phyloP scores from a whole-genome alignment of 257 asterid genomes.

The Leonotis leonurus region DNA sequence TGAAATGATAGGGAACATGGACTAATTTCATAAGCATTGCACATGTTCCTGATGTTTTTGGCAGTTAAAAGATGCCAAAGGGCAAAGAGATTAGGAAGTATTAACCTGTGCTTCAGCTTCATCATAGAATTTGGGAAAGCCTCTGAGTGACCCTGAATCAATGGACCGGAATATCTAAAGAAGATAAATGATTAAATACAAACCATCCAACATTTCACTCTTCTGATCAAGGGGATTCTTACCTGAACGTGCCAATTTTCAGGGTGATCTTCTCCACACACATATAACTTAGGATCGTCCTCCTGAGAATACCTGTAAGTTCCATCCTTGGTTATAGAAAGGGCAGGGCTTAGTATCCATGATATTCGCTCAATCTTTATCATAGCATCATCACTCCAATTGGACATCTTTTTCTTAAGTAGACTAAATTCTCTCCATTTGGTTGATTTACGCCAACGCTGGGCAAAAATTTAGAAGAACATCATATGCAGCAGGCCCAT shows the following conservation, averaged over 20 bases:
- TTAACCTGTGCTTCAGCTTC: slow-evolving; percentile 56
- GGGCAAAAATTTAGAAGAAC: slow-evolving; percentile 93
- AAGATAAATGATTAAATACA: slow-evolving; percentile 12
- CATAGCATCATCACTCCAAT: slow-evolving; percentile 91
- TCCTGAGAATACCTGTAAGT: slow-evolving; percentile 32
- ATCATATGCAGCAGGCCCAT: slow-evolving; percentile 96
- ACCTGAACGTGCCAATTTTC: slow-evolving; percentile 98
- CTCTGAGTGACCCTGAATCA: slow-evolving; percentile 82
- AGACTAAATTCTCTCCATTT: slow-evolving; percentile 80
- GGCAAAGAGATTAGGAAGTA: slow-evolving; percentile 4
- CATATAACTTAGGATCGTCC: slow-evolving; percentile 63
- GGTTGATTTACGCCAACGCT: slow-evolving; percentile 97
- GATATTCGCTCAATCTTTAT: slow-evolving; percentile 85
- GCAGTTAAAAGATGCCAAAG: slow-evolving; percentile 10
- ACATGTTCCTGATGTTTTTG: not conserved
- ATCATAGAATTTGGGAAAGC: slow-evolving; percentile 59
- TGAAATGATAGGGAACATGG: no score
- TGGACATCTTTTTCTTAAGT: slow-evolving; percentile 54
- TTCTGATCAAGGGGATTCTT: slow-evolving; percentile 13
- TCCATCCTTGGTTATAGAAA: slow-evolving; percentile 39
- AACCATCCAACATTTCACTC: slow-evolving; percentile 15
- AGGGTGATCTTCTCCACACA: slow-evolving; percentile 43
- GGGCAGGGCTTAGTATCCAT: slow-evolving; percentile 83
- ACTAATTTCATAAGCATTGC: not conserved
- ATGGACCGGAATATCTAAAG: slow-evolving; percentile 85